A percentile compares a stretch with the other conserved stretches of the same genome.
These are phyloP conservation scores for Cornus florida DNA, from an alignment of 148 eudicot genomes.

Conservation along the genomic window DNA sequence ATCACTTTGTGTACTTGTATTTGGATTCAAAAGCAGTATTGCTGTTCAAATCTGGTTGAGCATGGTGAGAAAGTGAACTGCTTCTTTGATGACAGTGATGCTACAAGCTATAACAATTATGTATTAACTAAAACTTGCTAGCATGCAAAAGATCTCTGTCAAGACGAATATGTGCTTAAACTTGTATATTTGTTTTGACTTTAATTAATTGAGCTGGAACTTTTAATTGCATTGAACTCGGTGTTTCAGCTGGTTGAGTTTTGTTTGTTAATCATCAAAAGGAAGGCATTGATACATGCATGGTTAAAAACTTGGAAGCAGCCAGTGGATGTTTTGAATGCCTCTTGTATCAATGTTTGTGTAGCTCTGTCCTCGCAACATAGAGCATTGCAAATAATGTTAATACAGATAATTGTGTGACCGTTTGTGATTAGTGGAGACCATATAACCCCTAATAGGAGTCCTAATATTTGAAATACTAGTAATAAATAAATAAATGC, in stretches of 20 bases:
- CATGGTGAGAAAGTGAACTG: constrained; percentile 7
- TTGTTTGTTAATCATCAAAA: neutral
- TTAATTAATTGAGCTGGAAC: neutral
- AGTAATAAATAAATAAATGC: no score
- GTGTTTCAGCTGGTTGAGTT: neutral
- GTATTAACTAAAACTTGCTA: constrained; percentile 3
- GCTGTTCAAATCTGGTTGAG: constrained; percentile 91
- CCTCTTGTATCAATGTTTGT: neutral
- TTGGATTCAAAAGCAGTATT: constrained; percentile 84
- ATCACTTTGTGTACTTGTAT: constrained; percentile 95
- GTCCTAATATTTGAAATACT: no score
- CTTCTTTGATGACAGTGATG: neutral
- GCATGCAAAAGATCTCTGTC: neutral
- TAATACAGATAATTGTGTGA: no score
- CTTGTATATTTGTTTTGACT: constrained; percentile 9
- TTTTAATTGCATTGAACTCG: neutral
- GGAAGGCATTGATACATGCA: neutral
- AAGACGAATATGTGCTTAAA: constrained; percentile 8
- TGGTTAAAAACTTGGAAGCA: no score
- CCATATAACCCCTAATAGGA: no score
- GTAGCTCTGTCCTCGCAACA: no score
- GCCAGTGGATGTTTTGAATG: no score
- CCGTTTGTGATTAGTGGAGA: no score
- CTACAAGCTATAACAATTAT: neutral
- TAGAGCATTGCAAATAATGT: no score